These are phyloP conservation scores for Colletotrichum gloeosporioides DNA, from an alignment of 2,329 filamentous ascomycete genomes.

Conservation along the genomic window DNA sequence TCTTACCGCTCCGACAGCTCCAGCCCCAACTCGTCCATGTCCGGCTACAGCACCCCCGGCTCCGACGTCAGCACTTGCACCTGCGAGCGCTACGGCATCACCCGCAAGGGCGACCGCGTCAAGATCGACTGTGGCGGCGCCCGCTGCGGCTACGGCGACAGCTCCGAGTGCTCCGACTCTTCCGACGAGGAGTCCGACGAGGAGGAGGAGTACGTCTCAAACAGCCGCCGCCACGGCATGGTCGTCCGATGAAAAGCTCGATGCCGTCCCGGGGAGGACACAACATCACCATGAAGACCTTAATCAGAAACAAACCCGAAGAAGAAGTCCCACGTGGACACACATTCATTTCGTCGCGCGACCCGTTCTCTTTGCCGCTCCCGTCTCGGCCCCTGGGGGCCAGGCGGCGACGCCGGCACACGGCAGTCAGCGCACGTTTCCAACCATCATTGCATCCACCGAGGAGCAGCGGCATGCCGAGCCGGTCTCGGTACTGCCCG, in stretches of 20 bases:
- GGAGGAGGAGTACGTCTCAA: conserved; percentile 50
- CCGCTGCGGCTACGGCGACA: conserved; percentile 83
- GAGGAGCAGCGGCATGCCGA: conserved; percentile 36
- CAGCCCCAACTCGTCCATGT: conserved; percentile 74
- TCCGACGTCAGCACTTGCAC: conserved; percentile 83
- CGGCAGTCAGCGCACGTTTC: neutral
- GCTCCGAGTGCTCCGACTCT: conserved; percentile 67
- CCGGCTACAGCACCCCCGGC: conserved; percentile 79
- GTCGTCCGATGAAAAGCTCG: conserved; percentile 49
- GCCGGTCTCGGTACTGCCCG: conserved; percentile 45
- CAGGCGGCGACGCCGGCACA: neutral
- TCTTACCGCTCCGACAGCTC: conserved; percentile 78
- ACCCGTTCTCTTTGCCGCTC: neutral
- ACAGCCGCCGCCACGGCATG: conserved; percentile 68
- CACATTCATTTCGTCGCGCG: conserved; percentile 36
- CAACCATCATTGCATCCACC: conserved; percentile 20
- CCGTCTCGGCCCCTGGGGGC: neutral
- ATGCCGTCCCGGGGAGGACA: conserved; percentile 13
- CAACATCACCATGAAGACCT: neutral
- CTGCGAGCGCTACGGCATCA: conserved; percentile 97
- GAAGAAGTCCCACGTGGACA: conserved; percentile 26
- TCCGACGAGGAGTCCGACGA: conserved; percentile 59
- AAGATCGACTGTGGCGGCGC: conserved; percentile 94
- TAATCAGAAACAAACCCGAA: conserved; percentile 6
- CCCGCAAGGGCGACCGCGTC: conserved; percentile 88